A percentile compares a stretch with the other conserved stretches of the same genome.
Evolutionary conservation across 23 red algal genomes (phyloP).

Genomic region (Agarophyton chilense): DNA sequence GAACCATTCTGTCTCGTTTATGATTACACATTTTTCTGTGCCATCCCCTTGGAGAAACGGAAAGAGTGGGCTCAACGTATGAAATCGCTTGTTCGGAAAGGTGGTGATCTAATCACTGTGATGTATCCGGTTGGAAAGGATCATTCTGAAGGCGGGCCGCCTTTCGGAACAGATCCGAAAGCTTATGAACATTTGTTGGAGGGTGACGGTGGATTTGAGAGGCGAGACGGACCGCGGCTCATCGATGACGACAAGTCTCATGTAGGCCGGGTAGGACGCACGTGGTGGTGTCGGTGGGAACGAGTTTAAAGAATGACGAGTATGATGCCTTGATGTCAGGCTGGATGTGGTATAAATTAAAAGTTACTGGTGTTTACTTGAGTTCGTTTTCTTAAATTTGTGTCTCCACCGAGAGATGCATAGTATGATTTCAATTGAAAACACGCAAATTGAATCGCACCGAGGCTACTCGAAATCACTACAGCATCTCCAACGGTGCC

Average conservation of each 20-base stretch:
- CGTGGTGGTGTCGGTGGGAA: slow-evolving; percentile 57
- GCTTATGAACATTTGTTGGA: slow-evolving; percentile 51
- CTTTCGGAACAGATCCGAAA: slow-evolving; percentile 60
- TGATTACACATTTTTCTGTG: slow-evolving; percentile 92
- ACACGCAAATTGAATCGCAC: no score
- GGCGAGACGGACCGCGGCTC: slow-evolving; percentile 13
- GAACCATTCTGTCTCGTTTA: slow-evolving; percentile 56
- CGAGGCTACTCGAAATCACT: no score
- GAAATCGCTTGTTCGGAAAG: slow-evolving; percentile 45
- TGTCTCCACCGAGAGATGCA: no score
- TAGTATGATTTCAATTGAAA: no score
- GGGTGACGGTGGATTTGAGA: neutral
- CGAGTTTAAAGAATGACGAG: slow-evolving; percentile 31
- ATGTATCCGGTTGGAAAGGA: slow-evolving; percentile 69
- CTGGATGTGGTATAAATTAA: no score
- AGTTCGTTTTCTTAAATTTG: no score
- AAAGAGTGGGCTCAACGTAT: slow-evolving; percentile 66
- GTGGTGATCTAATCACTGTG: slow-evolving; percentile 70
- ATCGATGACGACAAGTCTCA: neutral
- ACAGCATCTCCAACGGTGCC: no score
- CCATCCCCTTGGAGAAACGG: slow-evolving; percentile 49
- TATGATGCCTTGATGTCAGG: no score
- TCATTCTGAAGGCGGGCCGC: slow-evolving; percentile 66
- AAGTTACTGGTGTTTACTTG: no score
- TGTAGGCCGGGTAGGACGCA: neutral